Percentiles rank a stretch among this genome's conserved stretches.
These are phyloP conservation scores for Fusarium sp. DNA, from an alignment of 2,329 filamentous ascomycete species.

Conservation along the genomic window DNA sequence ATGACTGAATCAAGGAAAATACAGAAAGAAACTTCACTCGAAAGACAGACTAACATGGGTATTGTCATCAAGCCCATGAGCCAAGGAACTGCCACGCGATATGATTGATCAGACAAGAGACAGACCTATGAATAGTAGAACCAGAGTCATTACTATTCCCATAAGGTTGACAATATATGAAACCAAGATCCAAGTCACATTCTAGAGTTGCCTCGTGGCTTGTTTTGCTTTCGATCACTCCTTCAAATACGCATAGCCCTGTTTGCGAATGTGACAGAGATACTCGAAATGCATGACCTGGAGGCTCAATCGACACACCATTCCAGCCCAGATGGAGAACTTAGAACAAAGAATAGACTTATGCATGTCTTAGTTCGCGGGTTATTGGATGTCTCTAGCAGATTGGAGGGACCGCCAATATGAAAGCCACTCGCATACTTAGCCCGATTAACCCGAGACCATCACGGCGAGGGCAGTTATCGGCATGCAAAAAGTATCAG, in stretches of 20 bases:
- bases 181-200: background rate
- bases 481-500: conserved; percentile 7
- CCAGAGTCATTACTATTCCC: background rate
- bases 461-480: background rate
- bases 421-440: background rate
- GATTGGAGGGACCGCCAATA: background rate
- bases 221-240: background rate
- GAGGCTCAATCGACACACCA: background rate
- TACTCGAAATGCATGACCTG: background rate
- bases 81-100: background rate
- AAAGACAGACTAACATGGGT: background rate
- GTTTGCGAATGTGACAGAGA: background rate
- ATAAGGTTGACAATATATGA: background rate
- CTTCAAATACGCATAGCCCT: background rate
- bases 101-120: background rate
- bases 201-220: conserved; percentile 2
- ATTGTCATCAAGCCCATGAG: background rate
- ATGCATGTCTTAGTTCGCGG: conserved; percentile 8
- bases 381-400: conserved; percentile 7
- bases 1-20: background rate
- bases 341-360: conserved; percentile 15
- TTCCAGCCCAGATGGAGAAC: conserved; percentile 3
- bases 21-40: background rate
- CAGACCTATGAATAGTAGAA: background rate
- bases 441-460: background rate